A percentile compares a stretch with the other conserved stretches of the same genome.
Conservation (phyloP, 2,329 filamentous ascomycete genomes). For the Microdochium paspali region DNA sequence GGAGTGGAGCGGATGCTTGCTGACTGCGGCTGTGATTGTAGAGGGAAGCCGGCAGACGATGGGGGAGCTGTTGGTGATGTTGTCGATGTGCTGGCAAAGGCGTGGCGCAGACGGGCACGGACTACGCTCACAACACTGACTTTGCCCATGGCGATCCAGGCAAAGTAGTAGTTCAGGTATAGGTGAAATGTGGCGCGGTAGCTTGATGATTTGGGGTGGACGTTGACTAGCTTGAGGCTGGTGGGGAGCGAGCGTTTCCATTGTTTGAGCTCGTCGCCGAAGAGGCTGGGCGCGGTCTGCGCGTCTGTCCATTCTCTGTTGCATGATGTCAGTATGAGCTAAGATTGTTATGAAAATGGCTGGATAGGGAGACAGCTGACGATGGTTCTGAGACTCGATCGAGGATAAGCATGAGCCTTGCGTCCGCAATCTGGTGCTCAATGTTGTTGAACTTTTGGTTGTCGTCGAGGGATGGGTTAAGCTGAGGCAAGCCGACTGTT, state of each 20-base stretch:
- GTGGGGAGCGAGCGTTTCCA: conserved; percentile 20
- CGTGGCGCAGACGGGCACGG: conserved; percentile 12
- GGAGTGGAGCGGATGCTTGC: background rate
- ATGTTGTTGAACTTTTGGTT: conserved; percentile 21
- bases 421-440: conserved; percentile 20
- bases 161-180: conserved; percentile 25
- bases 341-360: too few relatives aligned
- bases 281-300: background rate
- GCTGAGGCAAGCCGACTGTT: conserved; percentile 10
- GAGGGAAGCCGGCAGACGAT: background rate
- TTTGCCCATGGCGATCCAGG: conserved; percentile 25
- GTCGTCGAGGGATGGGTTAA: conserved; percentile 8
- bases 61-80: background rate
- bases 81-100: conserved; percentile 4
- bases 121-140: conserved; percentile 21
- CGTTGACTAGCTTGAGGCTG: conserved; percentile 15
- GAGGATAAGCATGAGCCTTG: conserved; percentile 16
- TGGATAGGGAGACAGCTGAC: too few relatives aligned
- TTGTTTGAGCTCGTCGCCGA: conserved; percentile 14
- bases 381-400: conserved; percentile 17
- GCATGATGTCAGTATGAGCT: background rate
- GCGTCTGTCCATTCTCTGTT: conserved; percentile 1
- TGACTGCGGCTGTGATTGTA: too few relatives aligned
- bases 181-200: conserved; percentile 24
- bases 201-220: conserved; percentile 14